Percentiles rank a stretch among this genome's conserved stretches.
phyloP scores from a whole-genome alignment of 2,329 filamentous ascomycete species.

The Tolypocladium amazonense region DNA sequence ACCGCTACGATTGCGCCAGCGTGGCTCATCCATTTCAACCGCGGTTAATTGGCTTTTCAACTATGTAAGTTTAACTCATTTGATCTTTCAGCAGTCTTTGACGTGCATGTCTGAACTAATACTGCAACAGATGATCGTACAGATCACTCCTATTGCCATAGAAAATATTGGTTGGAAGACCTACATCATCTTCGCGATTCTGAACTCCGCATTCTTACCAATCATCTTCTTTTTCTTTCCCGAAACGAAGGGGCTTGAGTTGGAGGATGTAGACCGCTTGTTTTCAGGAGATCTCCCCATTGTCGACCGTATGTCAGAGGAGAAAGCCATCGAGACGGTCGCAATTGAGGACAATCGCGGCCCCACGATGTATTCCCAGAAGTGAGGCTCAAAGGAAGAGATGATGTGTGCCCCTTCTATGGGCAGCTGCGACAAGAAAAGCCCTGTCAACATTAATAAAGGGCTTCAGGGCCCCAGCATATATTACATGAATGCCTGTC shows the following conservation, averaged over 20 bases:
- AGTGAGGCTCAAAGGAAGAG: background rate
- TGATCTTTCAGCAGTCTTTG: background rate
- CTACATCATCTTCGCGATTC: conserved; percentile 17
- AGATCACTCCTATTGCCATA: conserved; percentile 9
- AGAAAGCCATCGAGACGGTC: background rate
- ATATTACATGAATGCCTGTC: no score
- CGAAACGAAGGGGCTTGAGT: conserved; percentile 22
- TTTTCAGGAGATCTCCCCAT: conserved; percentile 10
- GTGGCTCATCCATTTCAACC: conserved; percentile 20
- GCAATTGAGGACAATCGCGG: background rate
- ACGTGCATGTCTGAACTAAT: background rate
- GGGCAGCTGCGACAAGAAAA: background rate
- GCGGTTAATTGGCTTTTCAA: conserved; percentile 23
- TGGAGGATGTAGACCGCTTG: conserved; percentile 30
- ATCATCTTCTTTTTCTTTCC: conserved; percentile 19
- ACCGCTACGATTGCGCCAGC: conserved; percentile 18
- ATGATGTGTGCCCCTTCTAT: background rate
- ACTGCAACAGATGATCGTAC: conserved; percentile 3
- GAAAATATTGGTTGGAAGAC: conserved; percentile 15
- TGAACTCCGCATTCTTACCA: conserved; percentile 16
- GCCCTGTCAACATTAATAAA: no score
- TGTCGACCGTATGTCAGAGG: background rate
- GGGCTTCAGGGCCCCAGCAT: no score
- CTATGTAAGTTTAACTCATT: conserved; percentile 13
- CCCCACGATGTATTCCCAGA: background rate